Percentiles rank a stretch among this genome's conserved stretches.
Evolutionary conservation across 73 alveolate genomes (phyloP).

Genomic region (Loxodes magnus): DNA sequence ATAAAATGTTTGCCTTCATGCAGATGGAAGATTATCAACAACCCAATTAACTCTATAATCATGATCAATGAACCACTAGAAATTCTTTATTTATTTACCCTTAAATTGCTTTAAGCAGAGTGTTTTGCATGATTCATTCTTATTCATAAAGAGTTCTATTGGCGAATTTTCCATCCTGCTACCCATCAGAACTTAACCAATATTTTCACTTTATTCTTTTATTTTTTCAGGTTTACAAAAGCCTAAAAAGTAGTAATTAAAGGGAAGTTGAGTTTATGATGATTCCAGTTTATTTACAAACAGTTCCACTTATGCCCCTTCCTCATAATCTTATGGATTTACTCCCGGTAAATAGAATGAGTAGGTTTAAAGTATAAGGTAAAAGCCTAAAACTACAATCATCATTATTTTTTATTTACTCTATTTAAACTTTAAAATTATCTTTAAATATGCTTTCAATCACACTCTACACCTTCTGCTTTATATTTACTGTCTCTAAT

Average conservation of each 20-base stretch:
- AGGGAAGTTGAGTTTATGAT: slow-evolving; percentile 23
- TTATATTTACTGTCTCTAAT: too few species aligned
- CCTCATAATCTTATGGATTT: not conserved
- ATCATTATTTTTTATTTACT: too few species aligned
- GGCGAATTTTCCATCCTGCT: slow-evolving; percentile 11
- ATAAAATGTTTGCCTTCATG: not conserved
- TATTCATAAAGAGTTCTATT: slow-evolving; percentile 9
- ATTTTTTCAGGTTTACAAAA: slow-evolving; percentile 13
- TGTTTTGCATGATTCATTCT: slow-evolving; percentile 1
- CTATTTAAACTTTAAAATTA: too few species aligned
- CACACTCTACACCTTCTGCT: too few species aligned
- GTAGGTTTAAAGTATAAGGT: too few species aligned
- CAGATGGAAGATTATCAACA: slow-evolving; percentile 15
- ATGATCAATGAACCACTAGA: slow-evolving; percentile 31
- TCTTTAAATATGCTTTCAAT: too few species aligned
- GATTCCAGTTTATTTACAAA: slow-evolving; percentile 6
- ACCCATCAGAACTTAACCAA: slow-evolving; percentile 22
- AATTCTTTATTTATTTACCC: slow-evolving; percentile 5
- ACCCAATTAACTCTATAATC: slow-evolving; percentile 27
- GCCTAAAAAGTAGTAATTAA: slow-evolving; percentile 19
- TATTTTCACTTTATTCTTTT: slow-evolving; percentile 16
- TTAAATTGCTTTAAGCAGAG: slow-evolving; percentile 6
- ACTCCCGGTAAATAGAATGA: slow-evolving; percentile 10
- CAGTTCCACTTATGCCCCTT: not conserved
- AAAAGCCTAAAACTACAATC: too few species aligned